These are phyloP conservation scores for Neurospora sp. DNA, from an alignment of 2,329 filamentous ascomycete genomes.

Conservation along the genomic window DNA sequence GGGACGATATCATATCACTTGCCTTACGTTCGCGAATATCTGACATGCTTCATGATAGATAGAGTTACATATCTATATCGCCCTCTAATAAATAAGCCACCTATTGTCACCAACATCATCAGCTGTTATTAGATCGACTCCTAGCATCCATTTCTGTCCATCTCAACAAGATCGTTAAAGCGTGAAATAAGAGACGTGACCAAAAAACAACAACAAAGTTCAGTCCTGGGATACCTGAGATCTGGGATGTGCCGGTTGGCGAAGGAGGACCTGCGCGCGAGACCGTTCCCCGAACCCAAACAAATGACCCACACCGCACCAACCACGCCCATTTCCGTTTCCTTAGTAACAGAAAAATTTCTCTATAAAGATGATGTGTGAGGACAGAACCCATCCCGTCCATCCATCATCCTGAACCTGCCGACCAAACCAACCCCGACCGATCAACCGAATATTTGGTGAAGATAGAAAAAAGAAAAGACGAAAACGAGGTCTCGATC, in stretches of 20 bases:
- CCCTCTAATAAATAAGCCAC: background rate
- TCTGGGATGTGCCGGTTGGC: background rate
- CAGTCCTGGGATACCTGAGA: background rate
- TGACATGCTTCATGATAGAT: conserved; percentile 3
- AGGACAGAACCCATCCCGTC: background rate
- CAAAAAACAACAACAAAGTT: background rate
- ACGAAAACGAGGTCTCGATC: background rate
- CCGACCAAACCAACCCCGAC: background rate
- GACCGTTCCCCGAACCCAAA: background rate
- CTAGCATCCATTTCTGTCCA: background rate
- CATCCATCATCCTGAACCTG: background rate
- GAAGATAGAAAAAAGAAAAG: background rate
- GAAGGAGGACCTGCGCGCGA: background rate
- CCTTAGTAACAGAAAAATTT: background rate
- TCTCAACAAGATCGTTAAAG: background rate
- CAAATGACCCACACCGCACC: background rate
- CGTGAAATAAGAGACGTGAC: background rate
- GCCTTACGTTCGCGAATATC: background rate
- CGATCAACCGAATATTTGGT: background rate
- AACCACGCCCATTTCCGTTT: background rate
- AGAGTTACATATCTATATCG: background rate
- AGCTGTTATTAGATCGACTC: background rate
- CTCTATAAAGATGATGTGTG: background rate
- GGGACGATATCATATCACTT: background rate
- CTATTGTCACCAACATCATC: background rate